Percentiles rank a stretch among this genome's conserved stretches.
phyloP scores from a whole-genome alignment of 1,284 basidiomycete genomes.

The Naganishia sp. region DNA sequence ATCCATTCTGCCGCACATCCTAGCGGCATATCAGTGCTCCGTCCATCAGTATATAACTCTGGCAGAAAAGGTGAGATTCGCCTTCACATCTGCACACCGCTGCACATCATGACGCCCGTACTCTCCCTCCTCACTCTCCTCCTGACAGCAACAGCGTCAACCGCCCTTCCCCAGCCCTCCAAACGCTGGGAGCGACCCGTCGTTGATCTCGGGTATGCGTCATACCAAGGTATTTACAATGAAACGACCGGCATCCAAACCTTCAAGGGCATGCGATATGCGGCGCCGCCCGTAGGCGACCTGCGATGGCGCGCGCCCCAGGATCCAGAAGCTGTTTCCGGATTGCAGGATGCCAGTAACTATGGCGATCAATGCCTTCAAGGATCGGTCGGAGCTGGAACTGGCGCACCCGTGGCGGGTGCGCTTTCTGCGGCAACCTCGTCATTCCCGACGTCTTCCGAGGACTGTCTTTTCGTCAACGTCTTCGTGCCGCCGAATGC shows the following conservation, averaged over 20 bases:
- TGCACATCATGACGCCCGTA: neutral
- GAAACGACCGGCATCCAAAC: constrained; percentile 49
- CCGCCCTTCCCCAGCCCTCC: neutral
- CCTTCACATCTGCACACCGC: too few species aligned
- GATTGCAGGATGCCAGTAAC: constrained; percentile 10
- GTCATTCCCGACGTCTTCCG: constrained; percentile 34
- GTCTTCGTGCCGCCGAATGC: constrained; percentile 48
- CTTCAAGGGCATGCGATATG: constrained; percentile 57
- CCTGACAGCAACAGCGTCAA: neutral
- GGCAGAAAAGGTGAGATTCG: too few species aligned
- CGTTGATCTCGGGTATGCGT: constrained; percentile 56
- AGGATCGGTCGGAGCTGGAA: neutral
- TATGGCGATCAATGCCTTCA: constrained; percentile 20
- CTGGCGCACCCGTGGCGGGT: neutral
- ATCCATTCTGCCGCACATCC: too few species aligned
- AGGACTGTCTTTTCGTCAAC: constrained; percentile 56
- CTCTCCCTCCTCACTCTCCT: neutral
- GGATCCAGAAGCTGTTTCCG: neutral
- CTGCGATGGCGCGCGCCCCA: constrained; percentile 29
- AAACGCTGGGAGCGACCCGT: constrained; percentile 21
- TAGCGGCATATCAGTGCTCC: too few species aligned
- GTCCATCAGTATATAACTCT: too few species aligned
- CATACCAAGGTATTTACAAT: constrained; percentile 51
- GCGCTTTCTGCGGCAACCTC: neutral
- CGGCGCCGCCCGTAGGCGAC: constrained; percentile 53